A percentile compares a stretch with the other conserved stretches of the same genome.
Conservation (phyloP, 176 grass and related monocot species). For the Ensete ventricosum region DNA sequence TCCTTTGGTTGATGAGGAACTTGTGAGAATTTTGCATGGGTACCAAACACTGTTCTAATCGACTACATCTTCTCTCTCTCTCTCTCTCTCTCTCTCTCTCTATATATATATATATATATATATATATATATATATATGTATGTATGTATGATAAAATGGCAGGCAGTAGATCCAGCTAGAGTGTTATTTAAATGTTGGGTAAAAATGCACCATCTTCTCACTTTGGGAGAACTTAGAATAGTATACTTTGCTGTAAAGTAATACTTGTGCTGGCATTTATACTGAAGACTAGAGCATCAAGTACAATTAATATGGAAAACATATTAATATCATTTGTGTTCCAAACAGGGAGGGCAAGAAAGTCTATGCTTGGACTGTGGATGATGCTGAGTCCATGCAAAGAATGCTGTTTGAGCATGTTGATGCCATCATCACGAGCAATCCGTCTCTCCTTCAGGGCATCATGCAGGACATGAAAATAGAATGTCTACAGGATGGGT, state of each 20-base stretch:
- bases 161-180: too few species aligned
- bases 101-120: too few species aligned
- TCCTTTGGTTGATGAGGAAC: slow-evolving; percentile 48
- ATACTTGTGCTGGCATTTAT: neutral
- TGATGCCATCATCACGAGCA: slow-evolving; percentile 77
- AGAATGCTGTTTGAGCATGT: slow-evolving; percentile 67
- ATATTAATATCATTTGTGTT: slow-evolving; percentile 13
- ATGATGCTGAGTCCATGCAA: slow-evolving; percentile 58
- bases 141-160: too few species aligned
- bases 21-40: slow-evolving; percentile 53
- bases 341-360: slow-evolving; percentile 50
- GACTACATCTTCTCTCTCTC: too few species aligned
- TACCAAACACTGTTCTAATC: slow-evolving; percentile 1
- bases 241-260: too few species aligned
- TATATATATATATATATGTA: too few species aligned
- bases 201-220: too few species aligned
- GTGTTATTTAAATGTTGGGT: too few species aligned
- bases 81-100: too few species aligned
- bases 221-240: too few species aligned
- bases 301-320: neutral
- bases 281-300: neutral
- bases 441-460: slow-evolving; percentile 53
- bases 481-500: slow-evolving; percentile 54
- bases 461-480: slow-evolving; percentile 48
- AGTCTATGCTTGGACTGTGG: slow-evolving; percentile 94